Conservation (phyloP, 805 yeast genomes). For the Hanseniaspora vineae region DNA sequence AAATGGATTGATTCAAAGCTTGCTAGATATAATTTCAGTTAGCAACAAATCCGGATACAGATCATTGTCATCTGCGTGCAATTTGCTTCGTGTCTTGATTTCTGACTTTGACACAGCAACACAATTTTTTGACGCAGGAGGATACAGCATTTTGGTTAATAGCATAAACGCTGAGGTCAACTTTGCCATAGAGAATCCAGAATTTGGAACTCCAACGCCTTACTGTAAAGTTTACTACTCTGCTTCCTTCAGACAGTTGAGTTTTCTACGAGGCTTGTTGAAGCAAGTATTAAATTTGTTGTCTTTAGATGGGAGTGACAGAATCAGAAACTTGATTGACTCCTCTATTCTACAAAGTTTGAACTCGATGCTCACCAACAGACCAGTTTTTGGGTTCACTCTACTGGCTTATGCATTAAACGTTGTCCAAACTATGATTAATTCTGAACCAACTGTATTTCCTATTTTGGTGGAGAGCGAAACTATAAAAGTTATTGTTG, state of each 20-base stretch:
- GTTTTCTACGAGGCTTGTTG: conserved; percentile 43
- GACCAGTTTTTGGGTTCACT: conserved; percentile 52
- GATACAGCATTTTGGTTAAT: conserved; percentile 49
- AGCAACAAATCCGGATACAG: conserved; percentile 39
- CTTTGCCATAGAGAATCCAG: conserved; percentile 48
- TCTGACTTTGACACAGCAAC: conserved; percentile 38
- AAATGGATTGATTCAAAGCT: conserved; percentile 62
- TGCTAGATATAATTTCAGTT: conserved; percentile 46
- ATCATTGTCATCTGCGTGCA: conserved; percentile 51
- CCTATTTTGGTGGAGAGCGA: conserved; percentile 68
- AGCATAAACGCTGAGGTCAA: conserved; percentile 51
- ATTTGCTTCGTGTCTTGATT: conserved; percentile 36
- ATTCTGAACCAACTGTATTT: conserved; percentile 85
- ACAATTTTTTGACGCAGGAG: conserved; percentile 53
- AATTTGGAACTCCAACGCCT: conserved; percentile 43
- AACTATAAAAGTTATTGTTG: conserved; percentile 51
- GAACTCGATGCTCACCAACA: conserved; percentile 43
- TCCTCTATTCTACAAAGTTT: conserved; percentile 59
- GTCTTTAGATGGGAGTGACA: conserved; percentile 67
- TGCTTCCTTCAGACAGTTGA: conserved; percentile 48
- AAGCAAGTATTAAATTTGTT: conserved; percentile 53
- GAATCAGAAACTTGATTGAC: conserved; percentile 75
- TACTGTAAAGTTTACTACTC: conserved; percentile 33
- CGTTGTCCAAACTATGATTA: conserved; percentile 57
- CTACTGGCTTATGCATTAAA: conserved; percentile 49